Percentiles rank a stretch among this genome's conserved stretches.
Evolutionary conservation across 2,329 filamentous ascomycete species (phyloP).

Genomic region (Cordyceps cicadae): DNA sequence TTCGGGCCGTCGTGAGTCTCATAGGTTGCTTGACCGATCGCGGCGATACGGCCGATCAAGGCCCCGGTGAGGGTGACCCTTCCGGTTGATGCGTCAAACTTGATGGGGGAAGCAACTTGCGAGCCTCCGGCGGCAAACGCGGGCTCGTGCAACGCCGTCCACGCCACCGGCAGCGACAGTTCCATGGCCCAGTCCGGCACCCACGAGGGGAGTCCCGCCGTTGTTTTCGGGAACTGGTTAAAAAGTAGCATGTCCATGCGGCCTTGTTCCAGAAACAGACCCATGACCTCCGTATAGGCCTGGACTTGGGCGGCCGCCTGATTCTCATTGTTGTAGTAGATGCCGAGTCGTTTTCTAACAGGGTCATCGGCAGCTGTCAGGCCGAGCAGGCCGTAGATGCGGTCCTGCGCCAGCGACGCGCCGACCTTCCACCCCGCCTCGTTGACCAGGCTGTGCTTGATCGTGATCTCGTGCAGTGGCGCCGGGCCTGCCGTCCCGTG

Average conservation of each 20-base stretch:
- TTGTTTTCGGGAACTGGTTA: constrained; percentile 20
- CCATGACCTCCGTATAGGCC: constrained; percentile 17
- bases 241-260: constrained; percentile 23
- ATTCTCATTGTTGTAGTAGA: constrained; percentile 14
- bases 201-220: constrained; percentile 23
- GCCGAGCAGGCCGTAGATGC: constrained; percentile 25
- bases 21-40: neutral
- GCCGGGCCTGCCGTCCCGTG: constrained; percentile 15
- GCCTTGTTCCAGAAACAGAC: constrained; percentile 17
- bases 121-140: constrained; percentile 19
- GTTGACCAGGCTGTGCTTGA: constrained; percentile 23
- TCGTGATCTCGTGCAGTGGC: constrained; percentile 20
- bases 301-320: neutral
- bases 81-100: neutral
- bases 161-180: constrained; percentile 20
- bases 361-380: constrained; percentile 19
- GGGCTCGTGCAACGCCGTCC: constrained; percentile 17
- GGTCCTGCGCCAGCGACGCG: constrained; percentile 21
- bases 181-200: constrained; percentile 27
- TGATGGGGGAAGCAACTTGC: constrained; percentile 4
- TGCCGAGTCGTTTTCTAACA: constrained; percentile 10
- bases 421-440: constrained; percentile 18
- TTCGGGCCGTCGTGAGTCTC: neutral
- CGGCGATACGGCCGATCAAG: neutral
- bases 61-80: neutral